A percentile compares a stretch with the other conserved stretches of the same genome.
Evolutionary conservation across 2,329 filamentous ascomycete species (phyloP).

Genomic region (Colletotrichum gloeosporioides): DNA sequence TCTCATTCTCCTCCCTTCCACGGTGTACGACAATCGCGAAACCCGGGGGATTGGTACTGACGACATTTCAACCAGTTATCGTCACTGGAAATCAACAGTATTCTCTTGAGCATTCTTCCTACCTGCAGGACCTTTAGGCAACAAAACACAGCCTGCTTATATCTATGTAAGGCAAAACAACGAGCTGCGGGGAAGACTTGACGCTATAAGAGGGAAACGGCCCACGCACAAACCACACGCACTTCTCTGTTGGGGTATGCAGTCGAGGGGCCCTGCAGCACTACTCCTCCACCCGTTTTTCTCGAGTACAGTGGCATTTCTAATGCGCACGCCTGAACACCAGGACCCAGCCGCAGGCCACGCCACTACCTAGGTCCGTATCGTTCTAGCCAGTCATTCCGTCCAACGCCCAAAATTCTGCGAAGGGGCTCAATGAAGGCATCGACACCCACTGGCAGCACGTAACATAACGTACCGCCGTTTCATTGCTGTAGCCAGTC

Average conservation of each 20-base stretch:
- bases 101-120: neutral
- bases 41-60: neutral
- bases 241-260: neutral
- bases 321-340: slow-evolving; percentile 20
- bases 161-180: neutral
- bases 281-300: slow-evolving; percentile 19
- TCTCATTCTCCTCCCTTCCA: slow-evolving; percentile 17
- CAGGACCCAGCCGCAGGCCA: slow-evolving; percentile 3
- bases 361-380: neutral
- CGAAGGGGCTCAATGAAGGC: slow-evolving; percentile 8
- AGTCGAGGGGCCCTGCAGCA: slow-evolving; percentile 19
- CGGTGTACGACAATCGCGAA: slow-evolving; percentile 4
- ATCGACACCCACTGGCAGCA: neutral
- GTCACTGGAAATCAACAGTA: neutral
- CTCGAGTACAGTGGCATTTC: slow-evolving; percentile 23
- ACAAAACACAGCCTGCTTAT: neutral
- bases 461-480: neutral
- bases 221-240: neutral
- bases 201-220: neutral
- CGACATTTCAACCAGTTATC: neutral
- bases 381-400: slow-evolving; percentile 1
- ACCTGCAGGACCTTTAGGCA: neutral
- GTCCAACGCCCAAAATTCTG: slow-evolving; percentile 3
- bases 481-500: neutral
- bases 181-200: neutral